Base-by-base conservation (phyloP, 768 basidiomycete genomes). In the Glaciozyma antarctica region DNA sequence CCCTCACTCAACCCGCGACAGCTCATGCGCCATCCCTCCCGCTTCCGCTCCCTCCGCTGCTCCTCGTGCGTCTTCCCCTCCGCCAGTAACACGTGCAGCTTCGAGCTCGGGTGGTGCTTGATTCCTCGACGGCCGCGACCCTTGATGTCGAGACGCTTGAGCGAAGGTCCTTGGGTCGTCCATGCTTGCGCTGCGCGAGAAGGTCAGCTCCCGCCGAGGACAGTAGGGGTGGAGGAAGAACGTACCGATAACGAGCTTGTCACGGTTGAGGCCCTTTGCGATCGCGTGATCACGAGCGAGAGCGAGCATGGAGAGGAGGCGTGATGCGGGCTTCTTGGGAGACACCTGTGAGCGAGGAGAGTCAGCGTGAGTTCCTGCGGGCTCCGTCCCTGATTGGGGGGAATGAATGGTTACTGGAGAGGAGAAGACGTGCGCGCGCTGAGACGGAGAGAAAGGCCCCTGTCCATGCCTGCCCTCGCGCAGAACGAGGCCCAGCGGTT, bases 251-350 rank as follows among this genome's bases (percentile, higher is more conserved):
- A 94, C 79, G 57, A 98, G 82, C 73, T 84, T 86, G 34, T 81
- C 80, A 63, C 84, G 77, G 53, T 85, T 79, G 74, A 98, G 78
- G 38, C 82, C 83, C 78, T 93, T 91, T 73, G 86, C 86, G 47
- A 84, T 78, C 0, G 93, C 94, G 72, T 93, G 88, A 74, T 91
- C 84, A 74, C 88, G 87, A 3, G 91, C 92, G 1, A 88, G 83
- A 17, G 84, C 84, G 53, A 98, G 81, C 83, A 90, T 90, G 71
- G 86, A 88, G 82, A 90, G 86, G 64, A 99, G 84, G 66, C 90
- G 85, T 55, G 80, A 81, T 69, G 89, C 86, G 19, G 88, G 90
- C 28, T 90, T 83, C 78, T 99, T 99, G 76, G 93, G 87, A 68
- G 88, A 90, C 22, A 65, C 65, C 69, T 69, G 53, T 24, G 16